phyloP scores from a whole-genome alignment of 176 grass and related monocot genomes.

The Calamus simplicifolius region DNA sequence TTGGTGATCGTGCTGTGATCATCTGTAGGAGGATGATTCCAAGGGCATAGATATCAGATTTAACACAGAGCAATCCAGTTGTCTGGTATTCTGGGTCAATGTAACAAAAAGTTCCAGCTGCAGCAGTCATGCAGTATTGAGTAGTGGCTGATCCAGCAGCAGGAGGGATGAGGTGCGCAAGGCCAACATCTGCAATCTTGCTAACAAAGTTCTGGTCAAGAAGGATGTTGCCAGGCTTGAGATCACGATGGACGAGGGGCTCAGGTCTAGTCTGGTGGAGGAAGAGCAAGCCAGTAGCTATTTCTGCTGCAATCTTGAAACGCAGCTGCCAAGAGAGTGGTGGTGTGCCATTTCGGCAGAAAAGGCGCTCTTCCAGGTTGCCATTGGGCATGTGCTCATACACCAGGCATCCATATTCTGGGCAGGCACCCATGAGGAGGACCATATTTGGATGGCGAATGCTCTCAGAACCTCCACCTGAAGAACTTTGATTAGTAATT shows the following conservation, averaged over 20 bases:
- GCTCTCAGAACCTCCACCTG: slow-evolving; percentile 5
- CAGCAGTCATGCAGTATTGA: slow-evolving; percentile 11
- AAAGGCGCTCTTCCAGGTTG: slow-evolving; percentile 1
- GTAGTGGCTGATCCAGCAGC: not conserved
- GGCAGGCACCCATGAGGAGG: slow-evolving; percentile 4
- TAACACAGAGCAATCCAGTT: slow-evolving; percentile 13
- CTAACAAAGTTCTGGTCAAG: slow-evolving; percentile 16
- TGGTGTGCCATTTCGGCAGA: not conserved
- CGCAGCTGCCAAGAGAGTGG: slow-evolving; percentile 7
- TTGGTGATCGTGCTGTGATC: not conserved
- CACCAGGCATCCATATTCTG: slow-evolving; percentile 11
- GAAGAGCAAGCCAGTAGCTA: slow-evolving; percentile 3
- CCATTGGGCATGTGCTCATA: slow-evolving; percentile 13
- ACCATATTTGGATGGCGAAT: slow-evolving; percentile 18
- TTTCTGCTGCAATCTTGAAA: slow-evolving; percentile 5
- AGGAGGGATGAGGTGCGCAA: slow-evolving; percentile 4
- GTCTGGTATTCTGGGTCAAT: slow-evolving; percentile 18
- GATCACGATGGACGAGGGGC: slow-evolving; percentile 11
- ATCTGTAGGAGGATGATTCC: slow-evolving; percentile 13
- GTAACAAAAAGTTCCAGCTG: slow-evolving; percentile 18
- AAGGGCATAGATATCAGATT: slow-evolving; percentile 13
- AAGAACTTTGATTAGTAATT: not conserved
- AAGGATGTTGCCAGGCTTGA: slow-evolving; percentile 15
- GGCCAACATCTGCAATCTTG: slow-evolving; percentile 16
- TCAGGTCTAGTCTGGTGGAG: slow-evolving; percentile 15